phyloP scores from a whole-genome alignment of 192 early-diverging fungal genomes.

The Oehlia diaphana region DNA sequence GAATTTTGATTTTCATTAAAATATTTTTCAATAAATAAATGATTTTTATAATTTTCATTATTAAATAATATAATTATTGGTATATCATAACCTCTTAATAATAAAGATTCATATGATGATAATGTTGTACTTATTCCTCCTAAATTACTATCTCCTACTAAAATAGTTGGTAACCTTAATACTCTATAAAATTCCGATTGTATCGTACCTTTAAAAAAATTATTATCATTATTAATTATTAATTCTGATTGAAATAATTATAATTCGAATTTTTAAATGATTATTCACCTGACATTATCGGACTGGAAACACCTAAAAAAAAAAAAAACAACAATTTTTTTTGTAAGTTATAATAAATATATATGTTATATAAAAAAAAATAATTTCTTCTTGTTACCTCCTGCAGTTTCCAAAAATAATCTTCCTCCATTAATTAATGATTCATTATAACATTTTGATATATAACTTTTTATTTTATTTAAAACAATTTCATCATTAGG shows the following conservation, averaged over 20 bases:
- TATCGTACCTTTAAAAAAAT: slow-evolving; percentile 47
- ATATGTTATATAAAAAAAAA: no score
- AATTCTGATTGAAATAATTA: no score
- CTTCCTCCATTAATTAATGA: slow-evolving; percentile 37
- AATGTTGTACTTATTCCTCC: slow-evolving; percentile 85
- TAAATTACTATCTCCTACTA: slow-evolving; percentile 75
- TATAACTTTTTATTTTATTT: slow-evolving; percentile 37
- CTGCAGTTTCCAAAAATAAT: slow-evolving; percentile 75
- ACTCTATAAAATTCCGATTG: slow-evolving; percentile 72
- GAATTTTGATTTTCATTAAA: slow-evolving; percentile 30
- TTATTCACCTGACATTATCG: slow-evolving; percentile 64
- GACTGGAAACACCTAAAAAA: slow-evolving; percentile 61
- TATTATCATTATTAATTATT: not conserved
- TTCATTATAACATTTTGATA: slow-evolving; percentile 37
- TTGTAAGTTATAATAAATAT: no score
- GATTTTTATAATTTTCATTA: slow-evolving; percentile 56
- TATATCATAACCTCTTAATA: slow-evolving; percentile 69
- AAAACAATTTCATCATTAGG: slow-evolving; percentile 49
- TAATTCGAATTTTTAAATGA: not conserved
- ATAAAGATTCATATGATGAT: slow-evolving; percentile 70
- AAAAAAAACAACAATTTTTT: no score
- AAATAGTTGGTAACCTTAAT: slow-evolving; percentile 65
- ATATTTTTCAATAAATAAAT: slow-evolving; percentile 45
- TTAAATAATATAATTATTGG: slow-evolving; percentile 68
- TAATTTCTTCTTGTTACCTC: slow-evolving; percentile 43